Evolutionary conservation across 225 moss, liverwort and hornwort species (phyloP).

Genomic region (Sphagnum contortum): DNA sequence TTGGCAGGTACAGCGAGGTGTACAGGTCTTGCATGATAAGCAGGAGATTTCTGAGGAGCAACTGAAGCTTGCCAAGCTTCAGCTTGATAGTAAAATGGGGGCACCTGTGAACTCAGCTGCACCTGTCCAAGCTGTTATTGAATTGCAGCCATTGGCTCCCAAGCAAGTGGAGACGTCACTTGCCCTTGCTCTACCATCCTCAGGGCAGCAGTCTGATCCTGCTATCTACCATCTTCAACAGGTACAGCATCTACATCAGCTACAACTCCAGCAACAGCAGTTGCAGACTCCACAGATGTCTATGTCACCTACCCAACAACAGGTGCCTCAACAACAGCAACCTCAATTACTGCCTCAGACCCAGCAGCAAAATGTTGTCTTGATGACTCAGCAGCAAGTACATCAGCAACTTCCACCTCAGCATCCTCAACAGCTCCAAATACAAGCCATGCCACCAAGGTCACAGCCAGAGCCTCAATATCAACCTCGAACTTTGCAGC

Average conservation of each 20-base stretch:
- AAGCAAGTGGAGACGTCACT: no score
- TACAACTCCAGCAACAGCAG: slow-evolving; percentile 10
- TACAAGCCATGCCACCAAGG: no score
- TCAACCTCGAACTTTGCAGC: slow-evolving; percentile 21
- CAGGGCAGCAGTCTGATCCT: no score
- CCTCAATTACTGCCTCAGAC: slow-evolving; percentile 32
- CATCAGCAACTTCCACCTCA: slow-evolving; percentile 5
- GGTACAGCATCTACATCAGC: slow-evolving; percentile 2
- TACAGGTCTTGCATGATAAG: slow-evolving; percentile 64
- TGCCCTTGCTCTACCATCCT: no score
- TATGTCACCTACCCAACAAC: slow-evolving; percentile 20
- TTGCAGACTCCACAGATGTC: slow-evolving; percentile 31
- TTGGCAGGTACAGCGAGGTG: slow-evolving; percentile 78
- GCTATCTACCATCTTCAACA: no score
- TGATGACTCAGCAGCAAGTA: background rate
- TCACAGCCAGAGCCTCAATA: slow-evolving; percentile 30
- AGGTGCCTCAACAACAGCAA: slow-evolving; percentile 1
- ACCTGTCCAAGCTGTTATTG: no score
- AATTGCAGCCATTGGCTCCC: no score
- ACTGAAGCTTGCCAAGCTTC: slow-evolving; percentile 59
- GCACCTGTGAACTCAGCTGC: background rate
- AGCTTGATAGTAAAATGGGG: slow-evolving; percentile 26
- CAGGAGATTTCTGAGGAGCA: slow-evolving; percentile 65
- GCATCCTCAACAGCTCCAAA: background rate
- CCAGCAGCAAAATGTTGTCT: slow-evolving; percentile 36